phyloP scores from a whole-genome alignment of 2,329 filamentous ascomycete species.

The Thielaviopsis populi region DNA sequence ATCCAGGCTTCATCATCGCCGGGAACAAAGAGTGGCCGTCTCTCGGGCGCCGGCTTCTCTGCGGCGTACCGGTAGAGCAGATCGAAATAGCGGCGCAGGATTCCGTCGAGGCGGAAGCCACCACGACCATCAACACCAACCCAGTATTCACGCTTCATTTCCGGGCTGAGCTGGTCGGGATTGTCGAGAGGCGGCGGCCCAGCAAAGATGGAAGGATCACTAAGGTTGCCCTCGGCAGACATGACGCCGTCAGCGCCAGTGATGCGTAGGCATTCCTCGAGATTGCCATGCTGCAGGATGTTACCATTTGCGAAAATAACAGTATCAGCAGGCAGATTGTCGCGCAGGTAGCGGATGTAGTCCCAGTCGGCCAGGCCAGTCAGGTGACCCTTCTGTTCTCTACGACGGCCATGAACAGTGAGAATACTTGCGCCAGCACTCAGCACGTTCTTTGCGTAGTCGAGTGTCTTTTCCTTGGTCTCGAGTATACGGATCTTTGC shows the following conservation, averaged over 20 bases:
- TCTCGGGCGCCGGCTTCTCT: conserved; percentile 45
- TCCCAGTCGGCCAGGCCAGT: conserved; percentile 88
- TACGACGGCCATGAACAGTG: conserved; percentile 73
- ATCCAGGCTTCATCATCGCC: conserved; percentile 38
- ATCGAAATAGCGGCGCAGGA: conserved; percentile 76
- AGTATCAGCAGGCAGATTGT: conserved; percentile 69
- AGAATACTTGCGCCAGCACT: conserved; percentile 81
- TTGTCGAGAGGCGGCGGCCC: not conserved
- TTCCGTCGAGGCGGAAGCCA: conserved; percentile 77
- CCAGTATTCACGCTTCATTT: conserved; percentile 68
- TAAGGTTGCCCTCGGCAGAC: conserved; percentile 90
- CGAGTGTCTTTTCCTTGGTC: conserved; percentile 69
- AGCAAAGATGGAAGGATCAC: conserved; percentile 71
- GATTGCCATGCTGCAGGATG: conserved; percentile 63
- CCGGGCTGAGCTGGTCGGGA: conserved; percentile 39
- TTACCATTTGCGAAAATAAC: conserved; percentile 97
- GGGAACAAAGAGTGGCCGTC: conserved; percentile 60
- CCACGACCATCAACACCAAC: conserved; percentile 60
- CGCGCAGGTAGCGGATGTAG: conserved; percentile 66
- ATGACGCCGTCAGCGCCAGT: conserved; percentile 89
- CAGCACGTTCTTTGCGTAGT: conserved; percentile 78
- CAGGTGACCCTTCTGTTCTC: conserved; percentile 91
- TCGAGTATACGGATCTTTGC: conserved; percentile 90
- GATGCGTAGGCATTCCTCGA: conserved; percentile 59
- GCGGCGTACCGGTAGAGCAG: conserved; percentile 72